These are phyloP conservation scores for Pseudomicrostroma phylloplanum DNA, from an alignment of 1,284 basidiomycete genomes.

Conservation along the genomic window DNA sequence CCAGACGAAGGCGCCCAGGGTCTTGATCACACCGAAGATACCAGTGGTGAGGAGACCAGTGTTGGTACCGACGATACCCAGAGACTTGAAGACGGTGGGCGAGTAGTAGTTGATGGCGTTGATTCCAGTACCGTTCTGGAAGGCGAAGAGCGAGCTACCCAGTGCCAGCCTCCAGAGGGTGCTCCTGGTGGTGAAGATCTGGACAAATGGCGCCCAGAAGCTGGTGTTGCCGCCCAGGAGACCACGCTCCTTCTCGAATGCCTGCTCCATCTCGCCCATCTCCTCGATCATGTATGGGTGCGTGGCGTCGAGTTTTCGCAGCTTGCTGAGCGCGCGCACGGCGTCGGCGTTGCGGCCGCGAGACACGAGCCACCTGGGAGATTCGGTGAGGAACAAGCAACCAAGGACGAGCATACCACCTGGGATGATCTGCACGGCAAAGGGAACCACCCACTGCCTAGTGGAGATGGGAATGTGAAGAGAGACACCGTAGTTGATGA, in stretches of 20 bases:
- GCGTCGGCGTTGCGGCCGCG: constrained; percentile 52
- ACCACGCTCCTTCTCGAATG: constrained; percentile 12
- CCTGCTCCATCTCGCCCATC: constrained; percentile 18
- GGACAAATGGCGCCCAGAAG: not conserved
- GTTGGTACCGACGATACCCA: constrained; percentile 52
- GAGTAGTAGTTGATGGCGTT: constrained; percentile 56
- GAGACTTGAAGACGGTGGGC: constrained; percentile 62
- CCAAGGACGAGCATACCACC: constrained; percentile 52
- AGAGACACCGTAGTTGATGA: constrained; percentile 53
- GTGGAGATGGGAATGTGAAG: constrained; percentile 47
- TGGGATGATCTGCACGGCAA: constrained; percentile 58
- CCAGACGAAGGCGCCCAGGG: constrained; percentile 67
- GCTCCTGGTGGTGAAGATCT: not conserved
- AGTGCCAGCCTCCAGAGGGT: constrained; percentile 29
- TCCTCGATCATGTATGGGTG: constrained; percentile 38
- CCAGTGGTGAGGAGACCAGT: constrained; percentile 69
- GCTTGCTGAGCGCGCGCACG: constrained; percentile 23
- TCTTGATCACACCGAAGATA: constrained; percentile 71
- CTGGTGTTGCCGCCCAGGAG: not conserved
- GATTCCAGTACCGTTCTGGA: constrained; percentile 49
- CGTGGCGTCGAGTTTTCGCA: constrained; percentile 36
- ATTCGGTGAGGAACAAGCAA: constrained; percentile 57
- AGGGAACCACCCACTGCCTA: constrained; percentile 56
- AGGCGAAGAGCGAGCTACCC: constrained; percentile 38
- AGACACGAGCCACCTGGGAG: constrained; percentile 62